Base-by-base conservation (phyloP, 345 rosid genomes). In the Salix suchowensis region DNA sequence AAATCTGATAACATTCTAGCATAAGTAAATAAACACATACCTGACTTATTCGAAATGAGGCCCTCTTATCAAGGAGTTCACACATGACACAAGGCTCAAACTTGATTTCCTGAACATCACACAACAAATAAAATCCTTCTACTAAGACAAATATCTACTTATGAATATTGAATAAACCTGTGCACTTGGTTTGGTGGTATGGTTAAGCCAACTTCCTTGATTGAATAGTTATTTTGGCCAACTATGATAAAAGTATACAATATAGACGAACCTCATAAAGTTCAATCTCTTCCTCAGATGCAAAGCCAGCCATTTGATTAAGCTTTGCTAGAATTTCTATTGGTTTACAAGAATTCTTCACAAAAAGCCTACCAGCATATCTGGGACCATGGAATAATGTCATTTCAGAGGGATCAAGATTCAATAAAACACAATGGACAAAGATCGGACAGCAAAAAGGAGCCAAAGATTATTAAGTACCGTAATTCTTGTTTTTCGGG, bases 21-120 rank as follows among this genome's bases (percentile, higher is more conserved):
- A 15, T 34, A 34, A 23, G 70, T 9, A 77, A 30, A 13, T 26
- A 61, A 26, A 23, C 9, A 68, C 52, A 67, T 82, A 94, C 99
- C 92, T 94, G 97, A 84, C 97, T 87, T 68, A 40, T 75, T 67
- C 83, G 85, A 86, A 96, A 94, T 67, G 99, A 80, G 65, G 77
- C 44, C 77, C 86, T 91, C 87, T 86, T 94, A 65, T 94, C 95
- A 82, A 94, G 87, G 73, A 80, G 93, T 74, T 96, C 99, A 75
- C 98, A 93, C 99, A 93, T 93, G 65, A 96, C 97, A 80, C 84
- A 64, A 32, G 98, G 98, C 80, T 87, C 97, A 84, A 92, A 96
- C 85, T 93, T 96, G 78, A 96, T 93, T 87, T 96, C 99, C 99
- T 96, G 88, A 54, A 73, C 36, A 76, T 23, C 28, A 69, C 68